Evolutionary conservation across 495 filamentous ascomycete species (phyloP).

Genomic region (Podospora appendiculata): DNA sequence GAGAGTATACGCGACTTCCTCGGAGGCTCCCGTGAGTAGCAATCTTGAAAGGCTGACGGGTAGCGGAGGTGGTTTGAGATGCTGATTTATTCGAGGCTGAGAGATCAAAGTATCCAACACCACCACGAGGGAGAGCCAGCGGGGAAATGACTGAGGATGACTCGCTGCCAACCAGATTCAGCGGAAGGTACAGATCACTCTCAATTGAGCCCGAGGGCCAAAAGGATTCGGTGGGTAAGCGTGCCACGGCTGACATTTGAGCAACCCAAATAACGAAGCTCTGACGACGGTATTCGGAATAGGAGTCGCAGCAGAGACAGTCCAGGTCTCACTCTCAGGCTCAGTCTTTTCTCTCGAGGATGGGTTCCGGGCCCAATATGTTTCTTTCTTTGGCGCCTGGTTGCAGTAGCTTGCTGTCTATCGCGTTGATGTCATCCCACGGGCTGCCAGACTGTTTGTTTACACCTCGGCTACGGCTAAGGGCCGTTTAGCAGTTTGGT

Average conservation of each 20-base stretch:
- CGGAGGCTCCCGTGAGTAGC: not conserved
- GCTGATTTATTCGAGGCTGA: not conserved
- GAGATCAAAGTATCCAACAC: constrained; percentile 28
- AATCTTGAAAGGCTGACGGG: not conserved
- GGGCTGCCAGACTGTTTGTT: not conserved
- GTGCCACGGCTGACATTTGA: constrained; percentile 22
- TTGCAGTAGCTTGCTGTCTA: constrained; percentile 1
- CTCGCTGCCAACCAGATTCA: constrained; percentile 20
- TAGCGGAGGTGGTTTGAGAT: constrained; percentile 1
- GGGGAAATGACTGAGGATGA: constrained; percentile 35
- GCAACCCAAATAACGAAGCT: not conserved
- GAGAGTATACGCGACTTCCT: constrained; percentile 14
- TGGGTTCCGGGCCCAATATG: not conserved
- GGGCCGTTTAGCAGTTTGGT: constrained; percentile 3
- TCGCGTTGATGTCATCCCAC: constrained; percentile 13
- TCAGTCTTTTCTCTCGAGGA: not conserved
- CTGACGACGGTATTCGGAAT: not conserved
- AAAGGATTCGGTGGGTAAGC: constrained; percentile 23
- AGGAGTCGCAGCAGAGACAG: not conserved
- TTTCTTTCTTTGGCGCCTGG: not conserved
- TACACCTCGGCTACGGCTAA: constrained; percentile 5
- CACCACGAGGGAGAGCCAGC: constrained; percentile 27
- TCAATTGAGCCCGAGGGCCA: constrained; percentile 21
- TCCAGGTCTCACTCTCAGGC: not conserved
- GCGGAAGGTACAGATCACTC: constrained; percentile 9